Conservation (phyloP, 2,329 filamentous ascomycete genomes). For the Cladosporium cucumerinum region DNA sequence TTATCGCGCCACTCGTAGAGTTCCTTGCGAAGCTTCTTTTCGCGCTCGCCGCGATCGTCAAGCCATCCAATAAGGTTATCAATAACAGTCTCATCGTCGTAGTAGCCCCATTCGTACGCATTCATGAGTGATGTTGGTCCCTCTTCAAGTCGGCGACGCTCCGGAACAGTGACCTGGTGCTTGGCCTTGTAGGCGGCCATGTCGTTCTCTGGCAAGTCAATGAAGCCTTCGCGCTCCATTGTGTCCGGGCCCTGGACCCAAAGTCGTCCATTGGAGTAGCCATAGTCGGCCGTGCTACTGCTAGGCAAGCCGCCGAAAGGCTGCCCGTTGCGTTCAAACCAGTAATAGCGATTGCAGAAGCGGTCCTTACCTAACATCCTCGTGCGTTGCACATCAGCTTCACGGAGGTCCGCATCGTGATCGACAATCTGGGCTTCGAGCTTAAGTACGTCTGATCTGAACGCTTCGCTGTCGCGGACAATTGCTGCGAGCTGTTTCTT, state of each 20-base stretch:
- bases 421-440: slow-evolving; percentile 82
- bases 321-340: slow-evolving; percentile 99
- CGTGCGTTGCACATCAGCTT: slow-evolving; percentile 89
- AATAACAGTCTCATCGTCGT: slow-evolving; percentile 73
- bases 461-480: slow-evolving; percentile 82
- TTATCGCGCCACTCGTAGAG: slow-evolving; percentile 69
- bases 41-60: slow-evolving; percentile 79
- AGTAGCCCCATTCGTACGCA: slow-evolving; percentile 86
- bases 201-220: slow-evolving; percentile 69
- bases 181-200: slow-evolving; percentile 71
- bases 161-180: slow-evolving; percentile 77
- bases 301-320: slow-evolving; percentile 83
- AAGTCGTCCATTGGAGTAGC: slow-evolving; percentile 89
- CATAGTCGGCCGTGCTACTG: slow-evolving; percentile 81
- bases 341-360: slow-evolving; percentile 98
- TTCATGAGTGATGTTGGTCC: slow-evolving; percentile 72
- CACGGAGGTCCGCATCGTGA: slow-evolving; percentile 86
- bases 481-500: slow-evolving; percentile 87
- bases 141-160: slow-evolving; percentile 84
- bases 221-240: slow-evolving; percentile 79
- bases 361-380: slow-evolving; percentile 87
- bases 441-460: slow-evolving; percentile 73
- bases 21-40: slow-evolving; percentile 84
- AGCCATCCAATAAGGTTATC: slow-evolving; percentile 83
- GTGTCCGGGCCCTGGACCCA: slow-evolving; percentile 97